Percentiles rank a stretch among this genome's conserved stretches.
Conservation (phyloP, 176 grass and related monocot genomes). For the Aegilops longissima region DNA sequence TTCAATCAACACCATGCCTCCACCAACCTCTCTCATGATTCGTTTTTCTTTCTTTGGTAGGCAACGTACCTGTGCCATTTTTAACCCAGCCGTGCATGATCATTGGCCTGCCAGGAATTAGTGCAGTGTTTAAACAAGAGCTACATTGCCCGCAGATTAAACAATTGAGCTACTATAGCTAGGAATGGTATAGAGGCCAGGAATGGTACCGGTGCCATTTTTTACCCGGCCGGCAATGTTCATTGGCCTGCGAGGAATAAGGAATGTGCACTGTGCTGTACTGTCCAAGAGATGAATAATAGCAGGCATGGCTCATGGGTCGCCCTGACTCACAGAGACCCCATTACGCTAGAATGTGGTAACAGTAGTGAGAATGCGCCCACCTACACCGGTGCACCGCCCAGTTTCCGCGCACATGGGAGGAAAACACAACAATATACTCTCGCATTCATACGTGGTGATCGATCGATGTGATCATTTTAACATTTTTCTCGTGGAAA, state of each 20-base stretch:
- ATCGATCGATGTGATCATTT: no score
- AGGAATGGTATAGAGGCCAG: not conserved
- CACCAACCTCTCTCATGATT: not conserved
- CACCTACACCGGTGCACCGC: not conserved
- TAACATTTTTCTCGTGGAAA: no score
- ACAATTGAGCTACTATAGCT: not conserved
- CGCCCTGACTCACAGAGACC: not conserved
- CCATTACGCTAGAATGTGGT: not conserved
- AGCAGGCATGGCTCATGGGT: not conserved
- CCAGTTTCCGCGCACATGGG: not conserved
- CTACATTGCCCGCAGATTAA: no score
- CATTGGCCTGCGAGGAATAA: not conserved
- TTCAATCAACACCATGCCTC: not conserved
- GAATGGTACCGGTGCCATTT: rapidly evolving
- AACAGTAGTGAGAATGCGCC: not conserved
- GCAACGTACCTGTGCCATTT: no score
- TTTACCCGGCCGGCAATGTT: not conserved
- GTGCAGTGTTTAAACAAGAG: no score
- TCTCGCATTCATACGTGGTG: no score
- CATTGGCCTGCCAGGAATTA: no score
- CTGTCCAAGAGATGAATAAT: not conserved
- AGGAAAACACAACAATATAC: no score
- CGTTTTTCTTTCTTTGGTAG: no score
- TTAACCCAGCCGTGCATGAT: no score
- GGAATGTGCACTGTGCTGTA: not conserved